Evolutionary conservation across 345 rosid species (phyloP).

Genomic region (Jatropha curcas): DNA sequence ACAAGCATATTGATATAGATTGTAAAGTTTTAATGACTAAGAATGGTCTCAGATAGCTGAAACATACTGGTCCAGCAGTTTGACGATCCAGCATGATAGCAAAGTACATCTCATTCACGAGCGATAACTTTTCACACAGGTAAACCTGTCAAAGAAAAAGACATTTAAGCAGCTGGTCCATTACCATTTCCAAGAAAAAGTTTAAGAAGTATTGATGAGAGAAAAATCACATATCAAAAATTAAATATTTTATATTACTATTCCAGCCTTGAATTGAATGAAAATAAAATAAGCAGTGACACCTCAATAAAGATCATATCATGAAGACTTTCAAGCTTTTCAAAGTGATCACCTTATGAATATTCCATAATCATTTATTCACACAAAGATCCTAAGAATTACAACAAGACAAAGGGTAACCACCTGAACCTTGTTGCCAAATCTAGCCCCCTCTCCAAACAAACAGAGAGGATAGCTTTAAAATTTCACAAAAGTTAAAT

Average conservation of each 20-base stretch:
- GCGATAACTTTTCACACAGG: slow-evolving; percentile 86
- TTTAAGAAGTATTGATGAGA: slow-evolving; percentile 1
- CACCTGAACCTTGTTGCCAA: neutral
- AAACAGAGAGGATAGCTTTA: neutral
- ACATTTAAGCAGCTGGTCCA: slow-evolving; percentile 3
- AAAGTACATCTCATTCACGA: slow-evolving; percentile 98
- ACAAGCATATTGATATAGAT: neutral
- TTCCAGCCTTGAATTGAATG: neutral
- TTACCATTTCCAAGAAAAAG: neutral
- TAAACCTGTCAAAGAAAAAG: slow-evolving; percentile 65
- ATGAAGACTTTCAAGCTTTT: neutral
- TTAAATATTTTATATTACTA: neutral
- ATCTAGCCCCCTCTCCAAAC: neutral
- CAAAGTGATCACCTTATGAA: neutral
- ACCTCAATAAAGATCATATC: neutral
- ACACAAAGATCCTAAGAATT: neutral
- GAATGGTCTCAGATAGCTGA: neutral
- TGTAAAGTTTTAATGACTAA: slow-evolving; percentile 5
- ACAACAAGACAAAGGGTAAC: neutral
- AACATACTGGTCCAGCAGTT: slow-evolving; percentile 94
- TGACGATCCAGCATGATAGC: slow-evolving; percentile 94
- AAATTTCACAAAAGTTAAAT: too few relatives aligned
- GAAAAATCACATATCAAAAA: neutral
- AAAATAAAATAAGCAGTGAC: neutral
- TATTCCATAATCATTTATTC: neutral